Base-by-base conservation (phyloP, 805 yeast genomes). In the Spathaspora arborariae region DNA sequence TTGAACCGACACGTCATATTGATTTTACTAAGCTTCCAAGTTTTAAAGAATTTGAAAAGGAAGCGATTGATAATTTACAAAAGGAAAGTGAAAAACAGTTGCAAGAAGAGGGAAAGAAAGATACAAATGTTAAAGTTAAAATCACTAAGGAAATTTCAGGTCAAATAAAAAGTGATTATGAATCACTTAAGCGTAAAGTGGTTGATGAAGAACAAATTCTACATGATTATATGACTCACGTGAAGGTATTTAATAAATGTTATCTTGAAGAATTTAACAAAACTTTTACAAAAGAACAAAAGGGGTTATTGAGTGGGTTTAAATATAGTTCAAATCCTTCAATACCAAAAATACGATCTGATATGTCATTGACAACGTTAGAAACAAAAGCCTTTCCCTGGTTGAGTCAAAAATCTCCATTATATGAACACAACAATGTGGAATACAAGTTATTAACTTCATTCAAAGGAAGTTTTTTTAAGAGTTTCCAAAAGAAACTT, bases 231-330 rank as follows among this genome's bases (percentile, higher is more conserved):
- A 43, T 63, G 20, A 53, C 61, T 10, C 59, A 62, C 44, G 41
- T 62, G 22, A 53, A 54, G 41, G 45, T 64, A 1, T 65, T 53
- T 44, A 54, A 59, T 50, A 52, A 55, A 47, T 62, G 68, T 46
- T 62, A 41, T 40, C 33, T 62, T 24, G 44, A 50, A 7, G 30
- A 44, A 7, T 24, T 37, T 3, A 40, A 42, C 20, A 27, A 33
- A 10, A 30, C 47, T 8, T 47, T 47, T 33, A 44, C 45, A 9
- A 10, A 43, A 5, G 20, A 38, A 10, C 57, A 52, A 27, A 20
- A 41, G 36, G 20, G 30, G 4, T 19, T 41, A 3, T 18, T 52
- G 4, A n/a, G 36, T 6, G 41, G 43, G 2, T 37, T 52, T n/a
- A 36, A 38, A 15, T 30, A 24, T 10, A 27, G 16, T 5, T 24